Evolutionary conservation across 257 asterid genomes (phyloP).

Genomic region (Sherardia arvensis): DNA sequence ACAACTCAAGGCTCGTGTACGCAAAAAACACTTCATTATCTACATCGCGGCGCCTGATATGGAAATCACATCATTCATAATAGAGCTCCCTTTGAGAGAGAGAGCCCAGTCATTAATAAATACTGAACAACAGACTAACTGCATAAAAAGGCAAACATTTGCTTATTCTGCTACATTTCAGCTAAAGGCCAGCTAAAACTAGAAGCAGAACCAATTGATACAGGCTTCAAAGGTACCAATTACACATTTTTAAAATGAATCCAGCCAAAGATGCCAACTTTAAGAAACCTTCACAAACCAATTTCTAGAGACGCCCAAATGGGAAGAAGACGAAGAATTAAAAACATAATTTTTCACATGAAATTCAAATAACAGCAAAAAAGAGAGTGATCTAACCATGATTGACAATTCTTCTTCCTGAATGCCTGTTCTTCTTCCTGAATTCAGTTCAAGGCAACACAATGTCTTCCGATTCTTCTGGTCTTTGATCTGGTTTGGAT

Average conservation of each 20-base stretch:
- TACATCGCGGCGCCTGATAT: background rate
- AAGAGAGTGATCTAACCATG: background rate
- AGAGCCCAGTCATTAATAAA: background rate
- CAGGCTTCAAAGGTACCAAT: no score
- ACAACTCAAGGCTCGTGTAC: background rate
- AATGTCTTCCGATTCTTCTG: background rate
- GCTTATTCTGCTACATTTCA: background rate
- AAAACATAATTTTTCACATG: background rate
- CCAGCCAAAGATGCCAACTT: constrained; percentile 3
- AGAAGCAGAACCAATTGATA: background rate
- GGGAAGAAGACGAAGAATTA: background rate
- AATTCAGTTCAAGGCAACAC: background rate
- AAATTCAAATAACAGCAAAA: background rate
- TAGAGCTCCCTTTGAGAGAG: background rate
- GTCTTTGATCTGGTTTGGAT: background rate
- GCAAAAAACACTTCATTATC: background rate
- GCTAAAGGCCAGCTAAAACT: background rate
- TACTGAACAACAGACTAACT: background rate
- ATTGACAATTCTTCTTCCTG: background rate
- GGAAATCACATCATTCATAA: background rate
- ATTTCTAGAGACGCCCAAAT: background rate
- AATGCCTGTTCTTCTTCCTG: background rate
- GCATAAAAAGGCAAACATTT: background rate
- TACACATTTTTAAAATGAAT: no score
- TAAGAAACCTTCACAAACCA: background rate